Evolutionary conservation across 192 early-diverging fungal genomes (phyloP).

Genomic region (Backusella liffmaniae): DNA sequence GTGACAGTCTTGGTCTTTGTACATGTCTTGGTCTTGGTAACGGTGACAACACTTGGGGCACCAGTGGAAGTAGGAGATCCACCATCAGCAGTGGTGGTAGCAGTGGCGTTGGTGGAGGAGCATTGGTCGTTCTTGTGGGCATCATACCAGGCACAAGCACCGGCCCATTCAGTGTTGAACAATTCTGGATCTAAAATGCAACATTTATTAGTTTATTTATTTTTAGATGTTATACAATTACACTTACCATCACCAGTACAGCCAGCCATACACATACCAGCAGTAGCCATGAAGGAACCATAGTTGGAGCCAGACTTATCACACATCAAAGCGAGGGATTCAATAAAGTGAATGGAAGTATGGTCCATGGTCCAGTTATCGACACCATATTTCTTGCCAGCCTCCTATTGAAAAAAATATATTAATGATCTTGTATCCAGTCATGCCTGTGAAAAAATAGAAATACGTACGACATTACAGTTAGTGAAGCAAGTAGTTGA

Average conservation of each 20-base stretch:
- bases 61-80: not conserved
- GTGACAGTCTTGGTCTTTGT: not conserved
- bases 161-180: conserved; percentile 3
- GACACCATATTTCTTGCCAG: conserved; percentile 3
- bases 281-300: conserved; percentile 4
- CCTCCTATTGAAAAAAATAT: not conserved
- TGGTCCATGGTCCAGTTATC: not conserved
- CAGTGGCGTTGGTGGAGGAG: not conserved
- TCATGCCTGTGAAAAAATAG: not conserved
- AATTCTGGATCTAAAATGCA: not conserved
- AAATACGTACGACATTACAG: conserved; percentile 4
- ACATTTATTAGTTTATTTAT: too few relatives aligned
- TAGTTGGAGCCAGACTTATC: conserved; percentile 1
- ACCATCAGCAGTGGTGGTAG: not conserved
- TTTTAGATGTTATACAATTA: too few relatives aligned
- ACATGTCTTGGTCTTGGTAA: not conserved
- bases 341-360: not conserved
- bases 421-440: not conserved
- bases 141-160: conserved; percentile 8
- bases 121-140: not conserved
- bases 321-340: not conserved
- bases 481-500: not conserved
- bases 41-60: not conserved
- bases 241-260: conserved; percentile 6
- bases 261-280: conserved; percentile 5